Evolutionary conservation across 768 basidiomycete genomes (phyloP), one percentile per base, ranked within the genome.

Genomic region (Phanerochaete carnosa): DNA sequence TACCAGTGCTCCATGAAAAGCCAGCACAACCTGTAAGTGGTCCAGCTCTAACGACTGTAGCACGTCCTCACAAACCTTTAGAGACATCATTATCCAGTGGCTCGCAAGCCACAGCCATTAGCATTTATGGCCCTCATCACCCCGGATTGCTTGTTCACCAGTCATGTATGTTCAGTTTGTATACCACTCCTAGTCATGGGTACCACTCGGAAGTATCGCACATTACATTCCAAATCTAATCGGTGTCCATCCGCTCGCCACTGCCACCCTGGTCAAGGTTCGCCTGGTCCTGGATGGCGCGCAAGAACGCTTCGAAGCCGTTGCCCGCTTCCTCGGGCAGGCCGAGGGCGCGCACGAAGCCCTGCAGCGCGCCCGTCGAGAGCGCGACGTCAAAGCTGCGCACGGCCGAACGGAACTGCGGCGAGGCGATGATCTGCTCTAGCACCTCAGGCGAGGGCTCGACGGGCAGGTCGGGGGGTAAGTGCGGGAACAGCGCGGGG

Each of bases 1-100:
- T 28, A 51, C 0, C 66, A 97, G 95, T 96, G 94, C 72, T 97
- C 94, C 2, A 95, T 96, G 89, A 95, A 95, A 74, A 95, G 88
- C 68, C 90, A 92, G 73, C 94, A 97, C 73, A 97, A 97, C 70
- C 76, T 97, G 89, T 91, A 66, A 58, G 90, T 72, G 7, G 6
- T n/a, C 12, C 37, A 47, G 50, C 29, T 37, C 45, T 16, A 3
- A n/a, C 35, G 52, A 15, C 33, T 23, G 19, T 28, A 26, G 2
- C 30, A 28, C 37, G 43, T 46, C 54, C 53, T 65, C 7, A 67
- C 30, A 43, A 51, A 37, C 29, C 22, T 58, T 13, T 61, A 90
- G 88, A 61, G 93, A 95, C 69, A 94, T 95, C 62, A 87, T 95
- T 7, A 73, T 96, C 12, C 86, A 94, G 68, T 96, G 94, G 94